These are phyloP conservation scores for Silene vulgaris DNA, from an alignment of 179 eudicot species.

Conservation along the genomic window DNA sequence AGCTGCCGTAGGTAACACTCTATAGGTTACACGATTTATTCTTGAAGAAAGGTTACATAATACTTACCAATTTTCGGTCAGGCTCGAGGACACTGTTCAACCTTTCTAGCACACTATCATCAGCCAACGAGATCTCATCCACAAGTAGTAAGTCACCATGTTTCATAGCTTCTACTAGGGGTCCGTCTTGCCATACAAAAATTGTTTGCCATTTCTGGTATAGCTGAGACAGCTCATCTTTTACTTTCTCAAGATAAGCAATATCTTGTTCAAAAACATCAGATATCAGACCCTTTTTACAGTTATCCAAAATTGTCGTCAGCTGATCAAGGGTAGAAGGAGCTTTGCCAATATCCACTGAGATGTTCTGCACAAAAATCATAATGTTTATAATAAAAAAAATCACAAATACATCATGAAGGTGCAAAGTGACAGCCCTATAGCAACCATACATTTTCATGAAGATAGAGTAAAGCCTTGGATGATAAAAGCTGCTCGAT, in stretches of 20 bases:
- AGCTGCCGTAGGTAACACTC: background rate
- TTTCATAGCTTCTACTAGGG: conserved; percentile 94
- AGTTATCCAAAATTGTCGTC: conserved; percentile 40
- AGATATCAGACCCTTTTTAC: conserved; percentile 43
- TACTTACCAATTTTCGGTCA: conserved; percentile 82
- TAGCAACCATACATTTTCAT: conserved; percentile 49
- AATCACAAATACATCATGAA: conserved; percentile 3
- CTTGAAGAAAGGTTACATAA: background rate
- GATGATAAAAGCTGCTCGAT: conserved; percentile 51
- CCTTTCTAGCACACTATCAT: conserved; percentile 96
- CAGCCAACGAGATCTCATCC: conserved; percentile 97
- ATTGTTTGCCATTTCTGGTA: conserved; percentile 79
- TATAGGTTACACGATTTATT: background rate
- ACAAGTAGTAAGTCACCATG: conserved; percentile 83
- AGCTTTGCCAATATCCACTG: conserved; percentile 65
- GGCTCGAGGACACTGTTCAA: conserved; percentile 97
- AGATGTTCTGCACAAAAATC: conserved; percentile 49
- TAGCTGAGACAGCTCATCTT: conserved; percentile 42
- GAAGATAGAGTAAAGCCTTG: conserved; percentile 43
- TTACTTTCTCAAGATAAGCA: conserved; percentile 37
- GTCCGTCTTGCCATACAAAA: conserved; percentile 95
- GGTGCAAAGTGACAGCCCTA: background rate
- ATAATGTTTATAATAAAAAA: conserved; percentile 1
- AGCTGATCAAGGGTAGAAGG: conserved; percentile 50
- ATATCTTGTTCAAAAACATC: conserved; percentile 49